Evolutionary conservation across 345 rosid species (phyloP), one percentile per base, ranked within the genome.

Genomic region (Moricandia arvensis): DNA sequence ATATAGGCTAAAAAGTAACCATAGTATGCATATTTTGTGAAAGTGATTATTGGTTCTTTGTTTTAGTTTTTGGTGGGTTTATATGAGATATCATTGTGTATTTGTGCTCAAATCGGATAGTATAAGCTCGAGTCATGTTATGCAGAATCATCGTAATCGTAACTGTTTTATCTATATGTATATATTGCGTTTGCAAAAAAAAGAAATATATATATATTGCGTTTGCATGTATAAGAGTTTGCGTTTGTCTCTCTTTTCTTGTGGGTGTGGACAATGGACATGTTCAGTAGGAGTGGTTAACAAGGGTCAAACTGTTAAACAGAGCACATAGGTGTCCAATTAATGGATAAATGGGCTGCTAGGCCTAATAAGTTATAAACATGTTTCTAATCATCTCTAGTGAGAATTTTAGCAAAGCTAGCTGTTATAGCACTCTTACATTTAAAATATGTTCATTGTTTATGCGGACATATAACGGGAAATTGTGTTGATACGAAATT

Each of bases 171-270:
- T 68, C 1, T 34, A 24, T 13, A 34, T 35, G 15, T 5, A 55
- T 8, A 35, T 8, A 34, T 15, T 68, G 49, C 49, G 49, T 13
- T 41, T 41, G 49, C 49, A 41, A n/a, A n/a, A n/a, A n/a, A n/a
- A n/a, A n/a, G n/a, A n/a, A n/a, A 24, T 13, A 34, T 35, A 10
- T 5, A 55, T 8, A 35, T 8, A 34, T 15, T 68, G 49, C 49
- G 49, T 13, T 41, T 41, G 49, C 49, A 41, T 41, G 49, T 41
- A 41, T 41, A 13, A 41, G 49, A 41, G 5, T 18, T 13, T 68
- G 49, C 11, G 31, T 33, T 18, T 45, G 65, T 69, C 57, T 69
- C 57, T 69, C n/a, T 69, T 69, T 11, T 62, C 66, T 11, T 45
- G 59, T 59, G 74, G 37, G 15, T 17, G 54, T 47, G 17, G 53